Conservation (phyloP, 345 rosid species). For the Linum trigynum region DNA sequence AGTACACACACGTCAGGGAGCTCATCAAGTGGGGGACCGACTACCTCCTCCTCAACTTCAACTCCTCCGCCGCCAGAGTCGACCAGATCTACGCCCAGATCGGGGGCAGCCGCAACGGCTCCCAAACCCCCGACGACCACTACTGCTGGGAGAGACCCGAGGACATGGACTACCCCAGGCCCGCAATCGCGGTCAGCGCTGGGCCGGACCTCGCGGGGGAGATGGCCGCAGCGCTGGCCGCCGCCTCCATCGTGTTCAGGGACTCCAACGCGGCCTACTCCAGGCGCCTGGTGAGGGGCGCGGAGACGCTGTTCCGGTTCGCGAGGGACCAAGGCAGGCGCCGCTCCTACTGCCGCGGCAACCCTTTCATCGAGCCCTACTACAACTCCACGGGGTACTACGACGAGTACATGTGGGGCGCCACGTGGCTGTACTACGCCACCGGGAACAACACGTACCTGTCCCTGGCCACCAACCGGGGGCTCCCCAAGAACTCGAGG, state of each 20-base stretch:
- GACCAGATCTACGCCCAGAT: slow-evolving; percentile 54
- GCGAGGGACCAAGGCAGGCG: slow-evolving; percentile 48
- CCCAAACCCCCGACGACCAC: slow-evolving; percentile 59
- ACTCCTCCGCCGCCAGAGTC: slow-evolving; percentile 46
- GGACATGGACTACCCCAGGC: slow-evolving; percentile 65
- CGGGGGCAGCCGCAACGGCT: slow-evolving; percentile 49
- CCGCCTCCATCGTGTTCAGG: slow-evolving; percentile 69
- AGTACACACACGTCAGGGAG: slow-evolving; percentile 50
- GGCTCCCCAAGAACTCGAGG: slow-evolving; percentile 41
- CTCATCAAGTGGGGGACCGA: slow-evolving; percentile 83
- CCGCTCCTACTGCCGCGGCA: slow-evolving; percentile 32
- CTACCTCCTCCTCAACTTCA: slow-evolving; percentile 75
- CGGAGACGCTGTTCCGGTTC: slow-evolving; percentile 44
- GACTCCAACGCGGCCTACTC: slow-evolving; percentile 43
- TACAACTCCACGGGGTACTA: slow-evolving; percentile 70
- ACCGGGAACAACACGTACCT: slow-evolving; percentile 64
- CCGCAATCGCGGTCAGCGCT: slow-evolving; percentile 22
- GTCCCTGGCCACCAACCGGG: slow-evolving; percentile 42
- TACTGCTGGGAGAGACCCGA: slow-evolving; percentile 77
- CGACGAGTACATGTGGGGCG: slow-evolving; percentile 84
- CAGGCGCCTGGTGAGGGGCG: slow-evolving; percentile 45
- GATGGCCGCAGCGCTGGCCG: slow-evolving; percentile 64
- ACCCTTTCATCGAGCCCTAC: slow-evolving; percentile 31
- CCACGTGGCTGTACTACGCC: slow-evolving; percentile 79
- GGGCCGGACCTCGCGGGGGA: slow-evolving; percentile 72